Evolutionary conservation across 345 rosid species (phyloP), one percentile per base, ranked within the genome.

Genomic region (Eutrema heterophyllum): DNA sequence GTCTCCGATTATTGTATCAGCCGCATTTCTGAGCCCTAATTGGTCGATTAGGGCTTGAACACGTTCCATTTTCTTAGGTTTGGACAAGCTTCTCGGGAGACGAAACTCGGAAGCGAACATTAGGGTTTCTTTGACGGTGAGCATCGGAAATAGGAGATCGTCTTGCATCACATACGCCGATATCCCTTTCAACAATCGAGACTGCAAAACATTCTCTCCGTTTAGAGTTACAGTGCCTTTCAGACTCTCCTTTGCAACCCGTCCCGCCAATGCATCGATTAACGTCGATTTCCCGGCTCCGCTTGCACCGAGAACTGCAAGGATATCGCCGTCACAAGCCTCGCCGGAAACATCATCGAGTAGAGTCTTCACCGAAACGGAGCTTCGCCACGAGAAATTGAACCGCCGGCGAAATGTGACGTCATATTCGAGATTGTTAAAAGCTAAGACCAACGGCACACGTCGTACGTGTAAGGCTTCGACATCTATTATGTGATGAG

Each of bases 111-210:
- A 90, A 2, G 97, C 91, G 56, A 91, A 91, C 85, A 82, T 81
- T 67, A 91, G 84, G 9, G 95, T 91, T 82, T 91, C 92, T 27
- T 75, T 80, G 36, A 91, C 97, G 6, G 95, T 87, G 35, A 87
- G 64, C 86, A 54, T 83, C 4, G 97, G 86, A 64, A 91, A 91
- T n/a, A 91, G 84, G 50, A 88, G 91, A 67, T 91, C 92, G n/a
- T 91, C 92, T 88, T 91, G 97, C 95, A 91, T 86, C 43, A 88
- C 95, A 13, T 88, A 88, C 6, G 97, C 89, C 6, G 91, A 91
- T 7, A 88, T 75, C 88, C 81, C 85, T 86, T 87, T 88, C 86
- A 91, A 10, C 64, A 46, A 18, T 5, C 26, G 27, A 24, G 53
- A 11, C 7, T 30, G 7, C 11, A 13, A 10, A 75, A 85, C 89